Conservation (phyloP, 805 yeast genomes). For the Debaryomyces maramus region DNA sequence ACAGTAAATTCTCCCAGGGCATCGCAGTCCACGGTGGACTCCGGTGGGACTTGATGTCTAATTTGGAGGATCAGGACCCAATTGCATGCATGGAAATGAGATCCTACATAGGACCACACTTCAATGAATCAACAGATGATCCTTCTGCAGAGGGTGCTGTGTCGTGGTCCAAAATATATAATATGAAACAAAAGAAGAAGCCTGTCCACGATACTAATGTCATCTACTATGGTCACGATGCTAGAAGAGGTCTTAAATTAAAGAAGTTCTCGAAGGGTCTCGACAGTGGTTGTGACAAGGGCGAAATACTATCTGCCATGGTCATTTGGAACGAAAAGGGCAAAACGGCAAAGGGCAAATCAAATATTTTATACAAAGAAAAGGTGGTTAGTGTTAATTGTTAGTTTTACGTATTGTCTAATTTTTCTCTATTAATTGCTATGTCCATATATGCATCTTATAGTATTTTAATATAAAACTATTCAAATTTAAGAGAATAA, state of each 20-base stretch:
- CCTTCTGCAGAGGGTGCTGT: constrained; percentile 37
- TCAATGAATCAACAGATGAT: constrained; percentile 55
- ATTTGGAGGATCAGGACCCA: constrained; percentile 59
- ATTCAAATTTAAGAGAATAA: too few species aligned
- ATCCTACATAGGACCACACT: constrained; percentile 63
- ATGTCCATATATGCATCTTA: too few species aligned
- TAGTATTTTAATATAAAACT: too few species aligned
- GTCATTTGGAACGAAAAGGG: constrained; percentile 39
- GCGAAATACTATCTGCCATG: constrained; percentile 66
- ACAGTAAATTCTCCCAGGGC: constrained; percentile 32
- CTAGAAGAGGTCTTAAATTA: constrained; percentile 68
- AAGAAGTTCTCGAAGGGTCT: constrained; percentile 72
- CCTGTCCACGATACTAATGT: constrained; percentile 33
- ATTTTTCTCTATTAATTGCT: too few species aligned
- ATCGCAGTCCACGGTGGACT: constrained; percentile 86
- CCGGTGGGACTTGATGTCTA: constrained; percentile 53
- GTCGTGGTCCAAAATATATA: constrained; percentile 61
- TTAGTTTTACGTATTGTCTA: constrained; percentile 1
- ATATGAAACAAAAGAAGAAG: constrained; percentile 40
- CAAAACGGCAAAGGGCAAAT: constrained; percentile 10
- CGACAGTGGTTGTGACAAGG: constrained; percentile 81
- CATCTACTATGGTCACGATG: constrained; percentile 89
- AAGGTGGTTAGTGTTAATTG: constrained; percentile 21
- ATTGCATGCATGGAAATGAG: constrained; percentile 68
- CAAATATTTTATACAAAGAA: constrained; percentile 20